These are phyloP conservation scores for Exophiala lecanii-corni DNA, from an alignment of 2,329 filamentous ascomycete genomes.

Conservation along the genomic window DNA sequence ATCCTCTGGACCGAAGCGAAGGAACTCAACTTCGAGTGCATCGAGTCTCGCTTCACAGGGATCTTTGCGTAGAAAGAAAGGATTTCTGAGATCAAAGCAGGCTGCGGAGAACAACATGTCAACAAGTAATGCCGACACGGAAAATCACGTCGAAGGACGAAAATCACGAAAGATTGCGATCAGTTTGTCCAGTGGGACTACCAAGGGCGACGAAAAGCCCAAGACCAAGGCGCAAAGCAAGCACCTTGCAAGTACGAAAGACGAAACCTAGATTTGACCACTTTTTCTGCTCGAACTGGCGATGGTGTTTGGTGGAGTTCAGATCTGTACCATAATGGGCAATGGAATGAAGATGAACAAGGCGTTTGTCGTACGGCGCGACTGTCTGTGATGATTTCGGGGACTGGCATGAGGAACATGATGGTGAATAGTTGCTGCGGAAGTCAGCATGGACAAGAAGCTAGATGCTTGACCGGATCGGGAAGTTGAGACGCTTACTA, in stretches of 20 bases:
- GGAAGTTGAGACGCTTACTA: too few relatives aligned
- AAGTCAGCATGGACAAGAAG: too few relatives aligned
- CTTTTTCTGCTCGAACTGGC: constrained; percentile 11
- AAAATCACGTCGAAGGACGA: constrained; percentile 18
- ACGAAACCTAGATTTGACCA: constrained; percentile 7
- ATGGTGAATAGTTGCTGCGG: too few relatives aligned
- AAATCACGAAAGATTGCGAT: constrained; percentile 26
- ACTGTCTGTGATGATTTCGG: too few relatives aligned
- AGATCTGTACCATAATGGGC: constrained; percentile 14
- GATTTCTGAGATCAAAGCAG: constrained; percentile 25
- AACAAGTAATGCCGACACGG: constrained; percentile 15
- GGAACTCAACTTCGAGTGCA: constrained; percentile 38
- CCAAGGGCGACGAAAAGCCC: constrained; percentile 15
- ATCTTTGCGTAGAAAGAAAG: constrained; percentile 22
- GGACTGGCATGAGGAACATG: too few relatives aligned
- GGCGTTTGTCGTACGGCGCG: too few relatives aligned
- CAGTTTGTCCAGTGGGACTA: constrained; percentile 21
- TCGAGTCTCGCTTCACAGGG: constrained; percentile 24
- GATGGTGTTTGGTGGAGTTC: constrained; percentile 20
- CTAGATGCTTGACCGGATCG: too few relatives aligned
- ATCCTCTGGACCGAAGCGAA: constrained; percentile 48
- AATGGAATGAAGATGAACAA: neutral
- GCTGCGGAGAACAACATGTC: constrained; percentile 9
- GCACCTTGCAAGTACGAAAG: constrained; percentile 9
- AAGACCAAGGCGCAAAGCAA: constrained; percentile 11